phyloP scores from a whole-genome alignment of 805 yeast genomes.

The Metschnikowia continentalis region DNA sequence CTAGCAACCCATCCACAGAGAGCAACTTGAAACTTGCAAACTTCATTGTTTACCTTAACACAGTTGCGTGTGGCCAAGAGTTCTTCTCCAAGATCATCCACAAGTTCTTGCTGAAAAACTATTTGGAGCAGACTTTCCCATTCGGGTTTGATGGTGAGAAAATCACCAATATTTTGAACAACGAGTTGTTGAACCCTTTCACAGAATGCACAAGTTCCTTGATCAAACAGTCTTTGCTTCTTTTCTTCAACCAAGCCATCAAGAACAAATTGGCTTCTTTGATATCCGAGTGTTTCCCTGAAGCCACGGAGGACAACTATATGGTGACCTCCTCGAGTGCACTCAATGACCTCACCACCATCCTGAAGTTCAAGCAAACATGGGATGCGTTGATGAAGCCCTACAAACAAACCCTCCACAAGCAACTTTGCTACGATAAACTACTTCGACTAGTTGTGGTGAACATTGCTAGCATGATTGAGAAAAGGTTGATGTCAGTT shows the following conservation, averaged over 20 bases:
- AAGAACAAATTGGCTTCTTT: constrained; percentile 41
- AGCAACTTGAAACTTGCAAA: constrained; percentile 48
- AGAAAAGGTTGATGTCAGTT: constrained; percentile 58
- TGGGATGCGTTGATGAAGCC: constrained; percentile 70
- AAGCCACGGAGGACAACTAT: constrained; percentile 28
- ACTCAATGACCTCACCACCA: constrained; percentile 32
- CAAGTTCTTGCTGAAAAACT: constrained; percentile 30
- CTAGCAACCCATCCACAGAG: constrained; percentile 29
- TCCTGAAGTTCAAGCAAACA: constrained; percentile 48
- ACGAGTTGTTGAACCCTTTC: constrained; percentile 32
- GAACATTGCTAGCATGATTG: constrained; percentile 21
- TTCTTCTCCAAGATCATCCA: constrained; percentile 53
- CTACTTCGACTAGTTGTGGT: constrained; percentile 49
- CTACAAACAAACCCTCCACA: constrained; percentile 54
- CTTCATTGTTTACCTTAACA: constrained; percentile 67
- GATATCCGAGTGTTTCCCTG: constrained; percentile 42
- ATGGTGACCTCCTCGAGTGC: constrained; percentile 25
- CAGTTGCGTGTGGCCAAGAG: constrained; percentile 58
- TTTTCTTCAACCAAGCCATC: constrained; percentile 47
- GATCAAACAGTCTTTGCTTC: constrained; percentile 37
- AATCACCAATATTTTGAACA: constrained; percentile 25
- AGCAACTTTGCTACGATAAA: constrained; percentile 44
- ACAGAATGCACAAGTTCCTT: constrained; percentile 25
- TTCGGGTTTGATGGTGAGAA: constrained; percentile 36
- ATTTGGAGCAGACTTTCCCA: constrained; percentile 27